Conservation (phyloP, 2,329 filamentous ascomycete species). For the Epichloe uncinata region DNA sequence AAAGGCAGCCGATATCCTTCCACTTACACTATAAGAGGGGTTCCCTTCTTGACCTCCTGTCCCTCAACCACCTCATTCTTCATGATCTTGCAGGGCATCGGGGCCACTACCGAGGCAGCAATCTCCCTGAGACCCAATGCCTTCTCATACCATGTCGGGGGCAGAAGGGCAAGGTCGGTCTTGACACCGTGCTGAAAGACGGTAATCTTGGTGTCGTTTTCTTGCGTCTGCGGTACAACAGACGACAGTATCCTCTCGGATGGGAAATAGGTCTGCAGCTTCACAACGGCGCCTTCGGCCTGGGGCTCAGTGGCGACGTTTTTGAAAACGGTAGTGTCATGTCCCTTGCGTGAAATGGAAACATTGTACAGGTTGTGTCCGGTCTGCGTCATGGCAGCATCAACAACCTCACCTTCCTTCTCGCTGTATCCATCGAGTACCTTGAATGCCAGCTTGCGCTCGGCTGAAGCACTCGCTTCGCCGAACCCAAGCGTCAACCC, state of each 20-base stretch:
- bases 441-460: slow-evolving; percentile 38
- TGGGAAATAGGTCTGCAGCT: slow-evolving; percentile 53
- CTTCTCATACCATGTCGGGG: slow-evolving; percentile 73
- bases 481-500: slow-evolving; percentile 44
- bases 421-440: slow-evolving; percentile 48
- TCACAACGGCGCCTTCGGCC: slow-evolving; percentile 15
- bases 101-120: slow-evolving; percentile 71
- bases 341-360: slow-evolving; percentile 27
- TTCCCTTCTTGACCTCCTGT: slow-evolving; percentile 69
- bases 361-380: slow-evolving; percentile 34
- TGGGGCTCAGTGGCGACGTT: slow-evolving; percentile 30
- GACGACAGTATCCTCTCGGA: slow-evolving; percentile 68
- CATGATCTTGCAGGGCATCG: slow-evolving; percentile 96
- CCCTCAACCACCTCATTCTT: slow-evolving; percentile 79
- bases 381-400: slow-evolving; percentile 36
- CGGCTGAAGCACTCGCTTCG: slow-evolving; percentile 23
- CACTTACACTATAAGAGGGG: slow-evolving; percentile 68
- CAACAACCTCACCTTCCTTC: slow-evolving; percentile 49
- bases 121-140: slow-evolving; percentile 72
- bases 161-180: slow-evolving; percentile 42
- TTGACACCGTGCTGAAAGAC: slow-evolving; percentile 61
- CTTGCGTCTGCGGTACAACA: slow-evolving; percentile 46
- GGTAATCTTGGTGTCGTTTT: slow-evolving; percentile 49
- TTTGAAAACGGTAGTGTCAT: slow-evolving; percentile 25
- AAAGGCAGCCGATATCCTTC: not conserved